A percentile compares a stretch with the other conserved stretches of the same genome.
Evolutionary conservation across 441 rosid species (phyloP).

Genomic region (Pelargonium fulgidum): DNA sequence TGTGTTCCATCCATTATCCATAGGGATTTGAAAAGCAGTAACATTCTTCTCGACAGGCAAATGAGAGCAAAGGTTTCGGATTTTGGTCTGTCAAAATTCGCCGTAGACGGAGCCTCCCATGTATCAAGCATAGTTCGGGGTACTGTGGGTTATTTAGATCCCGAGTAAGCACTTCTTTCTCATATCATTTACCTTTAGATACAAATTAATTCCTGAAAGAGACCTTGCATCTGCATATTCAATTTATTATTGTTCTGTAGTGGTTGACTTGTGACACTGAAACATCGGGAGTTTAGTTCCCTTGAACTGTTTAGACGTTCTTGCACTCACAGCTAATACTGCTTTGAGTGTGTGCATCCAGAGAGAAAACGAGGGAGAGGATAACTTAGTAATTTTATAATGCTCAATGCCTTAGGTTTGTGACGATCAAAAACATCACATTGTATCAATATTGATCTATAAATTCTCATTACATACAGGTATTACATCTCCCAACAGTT

Average conservation of each 20-base stretch:
- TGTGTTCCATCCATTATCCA: slow-evolving; percentile 96
- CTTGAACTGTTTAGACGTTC: too few species aligned
- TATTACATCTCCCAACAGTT: slow-evolving; percentile 91
- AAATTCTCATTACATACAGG: slow-evolving; percentile 36
- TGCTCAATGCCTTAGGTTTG: too few species aligned
- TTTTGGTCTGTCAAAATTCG: slow-evolving; percentile 86
- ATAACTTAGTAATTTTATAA: too few species aligned
- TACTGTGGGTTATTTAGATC: slow-evolving; percentile 93
- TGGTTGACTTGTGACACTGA: too few species aligned
- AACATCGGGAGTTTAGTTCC: too few species aligned
- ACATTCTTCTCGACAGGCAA: slow-evolving; percentile 81
- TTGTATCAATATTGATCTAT: neutral
- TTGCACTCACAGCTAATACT: too few species aligned
- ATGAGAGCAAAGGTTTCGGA: slow-evolving; percentile 93
- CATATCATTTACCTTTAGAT: neutral
- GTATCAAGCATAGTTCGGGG: slow-evolving; percentile 98
- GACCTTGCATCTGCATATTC: too few species aligned
- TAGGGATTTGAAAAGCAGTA: slow-evolving; percentile 87
- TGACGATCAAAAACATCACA: neutral
- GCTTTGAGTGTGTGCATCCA: too few species aligned
- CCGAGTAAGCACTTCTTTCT: slow-evolving; percentile 58
- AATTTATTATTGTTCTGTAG: too few species aligned
- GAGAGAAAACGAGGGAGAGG: too few species aligned
- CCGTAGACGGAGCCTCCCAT: slow-evolving; percentile 84
- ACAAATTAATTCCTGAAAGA: too few species aligned